These are phyloP conservation scores for Cordyceps pruinosa DNA, from an alignment of 2,329 filamentous ascomycete genomes.

Conservation along the genomic window DNA sequence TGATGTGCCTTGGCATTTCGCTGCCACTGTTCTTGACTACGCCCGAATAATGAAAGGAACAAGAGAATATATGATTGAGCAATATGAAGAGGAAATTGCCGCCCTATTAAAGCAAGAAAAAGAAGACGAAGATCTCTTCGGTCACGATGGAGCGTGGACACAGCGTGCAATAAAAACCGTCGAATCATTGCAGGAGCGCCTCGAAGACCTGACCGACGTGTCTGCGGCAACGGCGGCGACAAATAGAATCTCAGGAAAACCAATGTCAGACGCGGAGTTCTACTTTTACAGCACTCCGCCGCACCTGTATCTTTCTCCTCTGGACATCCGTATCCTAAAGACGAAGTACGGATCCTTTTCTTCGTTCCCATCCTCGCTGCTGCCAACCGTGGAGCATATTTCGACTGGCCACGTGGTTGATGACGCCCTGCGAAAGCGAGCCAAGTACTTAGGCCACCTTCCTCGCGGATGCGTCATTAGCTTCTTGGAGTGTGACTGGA, in stretches of 20 bases:
- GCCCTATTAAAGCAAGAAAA: constrained; percentile 70
- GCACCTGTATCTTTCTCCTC: constrained; percentile 81
- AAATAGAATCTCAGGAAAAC: constrained; percentile 18
- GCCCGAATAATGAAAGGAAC: constrained; percentile 93
- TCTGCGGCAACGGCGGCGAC: constrained; percentile 18
- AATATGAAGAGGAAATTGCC: constrained; percentile 73
- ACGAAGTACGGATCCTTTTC: constrained; percentile 79
- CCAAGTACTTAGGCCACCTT: constrained; percentile 81
- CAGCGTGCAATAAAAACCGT: constrained; percentile 74
- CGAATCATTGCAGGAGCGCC: constrained; percentile 66
- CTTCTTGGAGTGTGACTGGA: constrained; percentile 93
- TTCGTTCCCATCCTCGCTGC: constrained; percentile 74
- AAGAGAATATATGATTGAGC: constrained; percentile 74
- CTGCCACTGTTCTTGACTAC: constrained; percentile 89
- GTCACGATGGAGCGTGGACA: constrained; percentile 87
- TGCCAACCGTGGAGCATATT: constrained; percentile 83
- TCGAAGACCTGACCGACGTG: constrained; percentile 38
- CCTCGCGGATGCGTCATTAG: constrained; percentile 86
- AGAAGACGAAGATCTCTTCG: constrained; percentile 88
- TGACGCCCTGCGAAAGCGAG: constrained; percentile 72
- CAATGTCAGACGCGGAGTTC: constrained; percentile 47
- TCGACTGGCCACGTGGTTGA: constrained; percentile 84
- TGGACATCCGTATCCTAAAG: constrained; percentile 90
- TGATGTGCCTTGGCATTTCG: constrained; percentile 90
- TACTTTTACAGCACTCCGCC: constrained; percentile 84